Base-by-base conservation (phyloP, 768 basidiomycete genomes). In the Collybia sordida region DNA sequence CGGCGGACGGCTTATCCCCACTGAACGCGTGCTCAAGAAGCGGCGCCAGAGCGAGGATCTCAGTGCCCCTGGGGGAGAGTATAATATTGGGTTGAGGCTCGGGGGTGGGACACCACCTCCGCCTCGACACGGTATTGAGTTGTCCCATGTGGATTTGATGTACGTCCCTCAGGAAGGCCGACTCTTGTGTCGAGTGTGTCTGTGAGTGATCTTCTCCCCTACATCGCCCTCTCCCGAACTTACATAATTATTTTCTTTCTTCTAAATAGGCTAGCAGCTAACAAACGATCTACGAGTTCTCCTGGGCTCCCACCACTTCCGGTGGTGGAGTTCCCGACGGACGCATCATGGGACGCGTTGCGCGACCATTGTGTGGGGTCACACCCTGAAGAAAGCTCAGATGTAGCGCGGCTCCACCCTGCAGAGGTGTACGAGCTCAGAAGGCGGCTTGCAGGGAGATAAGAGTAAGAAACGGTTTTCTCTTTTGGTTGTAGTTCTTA, bases 131-230 rank as follows among this genome's bases (percentile, higher is more conserved):
- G 58, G 47, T 9, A 46, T 62, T 4, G 59, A 62, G 3, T 60
- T 70, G 37, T 47, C 59, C 6, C 68, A 70, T 45, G 63, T 72
- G 18, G 72, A 74, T 51, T 56, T 74, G 36, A 72, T 74, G 69
- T 74, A 70, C 47, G 44, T 65, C 22, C 59, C 63, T 6, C 40
- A 42, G 23, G 59, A 67, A 23, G 67, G 61, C 14, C 52, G 53
- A 24, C 57, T 72, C 4, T 62, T 68, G n/a, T 74, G 73, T 50
- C 64, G 72, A 15, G 69, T 68, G 28, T 74, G 73, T 49, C 49
- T 65, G 70, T 72, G 51, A 61, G 71, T 68, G 25, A 1, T 17
- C 35, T 19, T 5, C 4, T 9, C 21, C 42, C 9, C 21, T 24
- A n/a, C 17, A 8, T 17, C 12, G 23, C 9, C 27, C 24, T 36